These are phyloP conservation scores for Gautieria morchelliformis DNA, from an alignment of 768 basidiomycete genomes.

Conservation along the genomic window DNA sequence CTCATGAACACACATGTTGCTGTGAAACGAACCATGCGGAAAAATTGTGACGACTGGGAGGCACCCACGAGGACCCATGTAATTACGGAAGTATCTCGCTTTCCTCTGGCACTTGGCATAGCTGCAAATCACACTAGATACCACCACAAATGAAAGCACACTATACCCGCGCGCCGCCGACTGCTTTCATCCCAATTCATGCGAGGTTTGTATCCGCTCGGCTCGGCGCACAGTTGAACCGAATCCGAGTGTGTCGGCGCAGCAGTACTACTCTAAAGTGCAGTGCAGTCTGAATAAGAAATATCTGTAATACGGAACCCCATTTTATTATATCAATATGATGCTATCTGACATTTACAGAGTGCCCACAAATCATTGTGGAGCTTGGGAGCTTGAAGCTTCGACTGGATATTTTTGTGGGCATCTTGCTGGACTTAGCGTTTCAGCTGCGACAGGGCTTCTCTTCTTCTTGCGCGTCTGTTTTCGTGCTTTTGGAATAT, in stretches of 20 bases:
- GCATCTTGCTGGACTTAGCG: too few relatives aligned
- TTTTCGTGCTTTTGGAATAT: too few relatives aligned
- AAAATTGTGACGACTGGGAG: background rate
- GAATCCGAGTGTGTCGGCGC: background rate
- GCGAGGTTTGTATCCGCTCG: too few relatives aligned
- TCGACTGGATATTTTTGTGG: too few relatives aligned
- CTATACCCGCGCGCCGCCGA: constrained; percentile 7
- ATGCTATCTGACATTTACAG: too few relatives aligned
- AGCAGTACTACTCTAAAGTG: background rate
- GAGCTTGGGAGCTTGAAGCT: too few relatives aligned
- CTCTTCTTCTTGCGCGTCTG: too few relatives aligned
- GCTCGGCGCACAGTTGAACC: background rate
- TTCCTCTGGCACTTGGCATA: background rate
- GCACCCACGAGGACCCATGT: background rate
- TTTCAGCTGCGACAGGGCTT: too few relatives aligned
- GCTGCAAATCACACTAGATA: background rate
- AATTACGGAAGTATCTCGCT: background rate
- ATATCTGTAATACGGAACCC: too few relatives aligned
- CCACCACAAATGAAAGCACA: background rate
- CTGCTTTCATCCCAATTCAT: background rate
- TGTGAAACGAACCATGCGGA: background rate
- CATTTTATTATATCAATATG: too few relatives aligned
- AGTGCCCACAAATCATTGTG: too few relatives aligned
- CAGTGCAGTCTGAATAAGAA: background rate
- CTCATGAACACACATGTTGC: background rate